Evolutionary conservation across 2,329 filamentous ascomycete genomes (phyloP), one percentile per base, ranked within the genome.

Genomic region (Diaporthe australafricana): DNA sequence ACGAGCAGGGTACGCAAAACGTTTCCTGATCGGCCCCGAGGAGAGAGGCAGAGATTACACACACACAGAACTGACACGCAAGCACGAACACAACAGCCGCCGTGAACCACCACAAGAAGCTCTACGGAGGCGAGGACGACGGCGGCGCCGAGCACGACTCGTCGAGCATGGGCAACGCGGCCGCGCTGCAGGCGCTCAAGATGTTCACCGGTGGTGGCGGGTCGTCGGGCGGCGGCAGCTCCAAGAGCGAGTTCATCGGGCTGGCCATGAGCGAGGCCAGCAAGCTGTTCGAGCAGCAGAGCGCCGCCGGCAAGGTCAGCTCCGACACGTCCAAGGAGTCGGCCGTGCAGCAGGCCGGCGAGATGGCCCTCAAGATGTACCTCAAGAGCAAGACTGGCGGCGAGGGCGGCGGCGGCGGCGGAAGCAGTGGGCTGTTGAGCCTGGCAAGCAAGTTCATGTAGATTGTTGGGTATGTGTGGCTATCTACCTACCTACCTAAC

Each of bases 321-420:
- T 82, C 86, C 30, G 87, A 87, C 32, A 89, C 92, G 6, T 93
- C 89, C 83, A 98, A 98, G 88, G 90, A 98, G 83, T 91, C 90
- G 60, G 94, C 91, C 63, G 85, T 98, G 57, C 90, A 93, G 79
- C 86, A 91, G 81, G 95, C 95, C 3, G 95, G 91, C 1, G 92
- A 97, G 87, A 92, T 94, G 88, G 95, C 95, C 3, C 82, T 98
- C 77, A 95, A 97, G 88, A 93, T 98, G 90, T 98, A 95, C 82
- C 84, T 97, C 85, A 95, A 97, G 89, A 90, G 88, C 77, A 88
- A 94, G 80, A 50, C 17, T 17, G 38, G 50, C 11, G 88, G 87
- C 25, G 82, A 86, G 74, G 84, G 86, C 45, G 81, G 83, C n/a
- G 78, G 82, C 30, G 74, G 76, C 16, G 77, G 79, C 27, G 82